These are phyloP conservation scores for Cryphonectria nitschkei DNA, from an alignment of 2,329 filamentous ascomycete genomes.

Conservation along the genomic window DNA sequence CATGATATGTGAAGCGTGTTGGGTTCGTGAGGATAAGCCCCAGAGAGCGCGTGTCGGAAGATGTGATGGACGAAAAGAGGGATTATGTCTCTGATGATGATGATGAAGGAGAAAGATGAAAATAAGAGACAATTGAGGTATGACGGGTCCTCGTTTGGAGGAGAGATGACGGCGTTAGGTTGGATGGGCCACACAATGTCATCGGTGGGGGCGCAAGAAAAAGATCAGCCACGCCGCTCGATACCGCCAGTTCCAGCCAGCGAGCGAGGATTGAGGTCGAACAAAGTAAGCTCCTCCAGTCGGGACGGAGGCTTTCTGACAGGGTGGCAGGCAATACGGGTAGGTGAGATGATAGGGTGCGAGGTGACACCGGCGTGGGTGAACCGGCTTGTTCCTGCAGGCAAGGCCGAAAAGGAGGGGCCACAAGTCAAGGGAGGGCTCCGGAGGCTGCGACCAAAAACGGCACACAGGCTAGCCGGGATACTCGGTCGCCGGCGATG, in stretches of 20 bases:
- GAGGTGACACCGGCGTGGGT: slow-evolving; percentile 12
- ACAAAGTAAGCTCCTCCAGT: background rate
- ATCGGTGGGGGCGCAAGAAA: slow-evolving; percentile 25
- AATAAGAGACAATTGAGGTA: slow-evolving; percentile 3
- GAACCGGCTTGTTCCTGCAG: slow-evolving; percentile 9
- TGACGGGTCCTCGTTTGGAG: slow-evolving; percentile 7
- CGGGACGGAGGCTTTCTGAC: background rate
- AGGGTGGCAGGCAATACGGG: slow-evolving; percentile 15
- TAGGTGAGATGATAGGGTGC: slow-evolving; percentile 16
- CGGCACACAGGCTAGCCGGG: background rate
- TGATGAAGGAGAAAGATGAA: slow-evolving; percentile 5
- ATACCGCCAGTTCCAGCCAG: background rate
- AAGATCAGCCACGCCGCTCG: slow-evolving; percentile 23
- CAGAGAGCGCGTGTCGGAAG: background rate
- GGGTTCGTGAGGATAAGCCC: background rate
- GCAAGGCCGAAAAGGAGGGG: background rate
- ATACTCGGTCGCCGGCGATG: slow-evolving; percentile 5
- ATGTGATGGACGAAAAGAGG: background rate
- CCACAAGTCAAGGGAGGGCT: slow-evolving; percentile 16
- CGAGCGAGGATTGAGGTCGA: background rate
- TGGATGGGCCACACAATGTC: slow-evolving; percentile 21
- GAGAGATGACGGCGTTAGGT: slow-evolving; percentile 15
- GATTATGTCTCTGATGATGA: background rate
- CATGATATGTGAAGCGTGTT: slow-evolving; percentile 40
- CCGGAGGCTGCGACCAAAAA: slow-evolving; percentile 2